phyloP scores from a whole-genome alignment of 768 basidiomycete genomes.

The Trametopsis cervina region DNA sequence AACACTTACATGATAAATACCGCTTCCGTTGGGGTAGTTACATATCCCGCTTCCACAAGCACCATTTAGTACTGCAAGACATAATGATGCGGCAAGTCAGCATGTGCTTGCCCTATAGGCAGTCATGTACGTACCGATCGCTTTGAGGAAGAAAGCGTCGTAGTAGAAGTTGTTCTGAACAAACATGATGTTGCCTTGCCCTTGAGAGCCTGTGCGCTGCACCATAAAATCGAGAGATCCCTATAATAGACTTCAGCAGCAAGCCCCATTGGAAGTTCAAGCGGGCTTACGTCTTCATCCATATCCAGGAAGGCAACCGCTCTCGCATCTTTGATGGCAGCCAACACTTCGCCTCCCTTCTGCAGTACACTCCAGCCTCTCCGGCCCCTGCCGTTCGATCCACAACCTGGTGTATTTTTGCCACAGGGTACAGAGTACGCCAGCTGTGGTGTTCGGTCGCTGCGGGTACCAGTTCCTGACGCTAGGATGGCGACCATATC shows the following conservation, averaged over 20 bases:
- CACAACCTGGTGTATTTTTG: slow-evolving; percentile 50
- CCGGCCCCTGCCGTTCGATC: slow-evolving; percentile 37
- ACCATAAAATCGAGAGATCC: slow-evolving; percentile 90
- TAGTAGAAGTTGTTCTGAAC: slow-evolving; percentile 98
- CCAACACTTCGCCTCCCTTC: slow-evolving; percentile 56
- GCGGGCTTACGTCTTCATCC: slow-evolving; percentile 84
- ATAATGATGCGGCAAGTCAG: neutral
- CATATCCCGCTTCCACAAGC: slow-evolving; percentile 86
- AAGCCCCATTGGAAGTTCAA: neutral
- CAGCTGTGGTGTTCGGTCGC: slow-evolving; percentile 49
- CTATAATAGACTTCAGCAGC: slow-evolving; percentile 31
- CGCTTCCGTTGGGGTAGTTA: slow-evolving; percentile 48
- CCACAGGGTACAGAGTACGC: slow-evolving; percentile 59
- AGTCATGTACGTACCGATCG: slow-evolving; percentile 60
- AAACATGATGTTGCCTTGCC: slow-evolving; percentile 61
- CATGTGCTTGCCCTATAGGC: no score
- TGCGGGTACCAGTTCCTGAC: slow-evolving; percentile 31
- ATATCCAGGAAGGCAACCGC: slow-evolving; percentile 81
- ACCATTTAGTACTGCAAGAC: slow-evolving; percentile 75
- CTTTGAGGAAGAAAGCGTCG: slow-evolving; percentile 98
- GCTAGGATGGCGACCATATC: slow-evolving; percentile 65
- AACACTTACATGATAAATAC: slow-evolving; percentile 62
- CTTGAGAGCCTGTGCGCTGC: slow-evolving; percentile 69
- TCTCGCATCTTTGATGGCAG: slow-evolving; percentile 69
- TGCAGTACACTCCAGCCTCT: slow-evolving; percentile 57